Evolutionary conservation across 2,329 filamentous ascomycete species (phyloP), one percentile per base, ranked within the genome.

Genomic region (Aspergillus felis): DNA sequence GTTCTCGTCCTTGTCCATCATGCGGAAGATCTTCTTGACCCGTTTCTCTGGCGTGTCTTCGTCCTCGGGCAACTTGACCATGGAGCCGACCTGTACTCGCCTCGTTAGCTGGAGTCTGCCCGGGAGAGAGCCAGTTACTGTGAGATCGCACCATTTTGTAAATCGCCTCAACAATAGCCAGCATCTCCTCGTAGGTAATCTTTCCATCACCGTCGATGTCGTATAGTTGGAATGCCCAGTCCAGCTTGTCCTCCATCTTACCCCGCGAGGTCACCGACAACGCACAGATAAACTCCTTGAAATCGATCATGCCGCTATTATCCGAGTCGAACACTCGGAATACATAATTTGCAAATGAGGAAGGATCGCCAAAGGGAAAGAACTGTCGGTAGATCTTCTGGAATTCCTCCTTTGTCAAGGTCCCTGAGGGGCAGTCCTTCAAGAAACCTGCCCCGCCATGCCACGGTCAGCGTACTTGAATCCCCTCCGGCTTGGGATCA

Each of bases 1-100:
- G 73, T 97, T 97, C 80, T 97, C 93, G 75, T 99, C 94, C 84
- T 99, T 99, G 82, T 99, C 94, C 94, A 99, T 99, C 94, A 97
- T 97, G 70, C 89, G 84, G 83, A 99, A 99, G 76, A 99, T 97
- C 83, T 99, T 99, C 77, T 84, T 87, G 62, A 99, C 94, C 63
- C 94, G 89, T 82, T 99, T 99, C 82, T 97, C 93, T 20, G 94
- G 94, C 57, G 94, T 99, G 78, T 99, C 93, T 81, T 99, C 94
- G 78, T 99, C 94, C 76, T 97, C 92, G 53, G 94, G 94, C 48
- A 99, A 84, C 78, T 97, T 97, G 69, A 99, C 94, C 94, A 99
- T 99, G 53, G 92, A 96, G 64, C 94, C 94, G 70, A 97, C 92
- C 92, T 97, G 65, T 29, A 53, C 22, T 22, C 44, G 27, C 29